Evolutionary conservation across 441 rosid species (phyloP).

Genomic region (Jatropha multifida): DNA sequence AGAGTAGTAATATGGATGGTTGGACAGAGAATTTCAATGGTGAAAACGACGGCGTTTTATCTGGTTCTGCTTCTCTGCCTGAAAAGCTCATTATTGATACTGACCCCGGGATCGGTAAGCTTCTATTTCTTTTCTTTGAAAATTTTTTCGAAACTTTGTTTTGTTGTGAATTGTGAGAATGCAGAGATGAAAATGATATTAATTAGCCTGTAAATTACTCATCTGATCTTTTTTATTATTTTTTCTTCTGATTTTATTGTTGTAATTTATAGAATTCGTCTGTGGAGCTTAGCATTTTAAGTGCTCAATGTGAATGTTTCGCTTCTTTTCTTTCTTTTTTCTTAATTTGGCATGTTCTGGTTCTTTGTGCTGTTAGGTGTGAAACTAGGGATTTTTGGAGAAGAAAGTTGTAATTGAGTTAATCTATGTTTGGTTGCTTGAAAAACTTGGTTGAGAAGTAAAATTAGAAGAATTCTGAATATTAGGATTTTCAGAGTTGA

Average conservation of each 20-base stretch:
- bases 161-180: background rate
- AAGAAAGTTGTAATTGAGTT: background rate
- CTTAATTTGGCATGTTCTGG: background rate
- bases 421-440: background rate
- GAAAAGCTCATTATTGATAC: conserved; percentile 89
- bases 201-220: background rate
- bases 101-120: conserved; percentile 92
- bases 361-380: background rate
- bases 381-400: background rate
- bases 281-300: background rate
- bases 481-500: background rate
- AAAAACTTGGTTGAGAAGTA: background rate
- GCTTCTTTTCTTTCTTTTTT: too few relatives aligned
- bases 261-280: background rate
- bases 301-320: background rate
- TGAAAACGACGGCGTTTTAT: conserved; percentile 25
- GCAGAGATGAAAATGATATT: background rate
- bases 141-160: background rate
- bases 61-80: conserved; percentile 23
- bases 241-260: background rate
- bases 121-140: background rate
- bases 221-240: background rate
- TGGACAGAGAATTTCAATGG: conserved; percentile 28
- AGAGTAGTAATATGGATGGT: conserved; percentile 30
- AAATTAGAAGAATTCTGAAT: background rate